A percentile compares a stretch with the other conserved stretches of the same genome.
Evolutionary conservation across 1,139 yeast species (phyloP).

Genomic region (Saccharomyces hybrid): DNA sequence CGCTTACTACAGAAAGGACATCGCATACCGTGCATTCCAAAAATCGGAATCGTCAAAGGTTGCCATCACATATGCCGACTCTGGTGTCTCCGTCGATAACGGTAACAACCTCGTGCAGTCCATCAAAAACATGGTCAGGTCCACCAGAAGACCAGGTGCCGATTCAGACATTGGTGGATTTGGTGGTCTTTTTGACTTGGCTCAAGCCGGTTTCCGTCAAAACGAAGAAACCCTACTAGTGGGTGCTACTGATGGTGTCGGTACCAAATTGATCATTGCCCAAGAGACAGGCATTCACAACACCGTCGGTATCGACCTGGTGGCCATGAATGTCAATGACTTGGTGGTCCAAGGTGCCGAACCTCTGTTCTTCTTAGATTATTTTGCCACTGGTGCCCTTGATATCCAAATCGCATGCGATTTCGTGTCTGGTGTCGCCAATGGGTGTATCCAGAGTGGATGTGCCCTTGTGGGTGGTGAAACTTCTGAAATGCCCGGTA

Average conservation of each 20-base stretch:
- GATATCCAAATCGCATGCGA: conserved; percentile 78
- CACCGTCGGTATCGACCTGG: conserved; percentile 96
- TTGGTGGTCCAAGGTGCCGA: conserved; percentile 98
- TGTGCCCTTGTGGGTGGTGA: conserved; percentile 99
- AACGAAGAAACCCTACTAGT: conserved; percentile 72
- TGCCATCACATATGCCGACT: conserved; percentile 71
- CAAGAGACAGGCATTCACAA: conserved; percentile 82
- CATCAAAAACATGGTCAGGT: conserved; percentile 83
- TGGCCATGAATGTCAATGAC: conserved; percentile 98
- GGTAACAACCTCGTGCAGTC: conserved; percentile 86
- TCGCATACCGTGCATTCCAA: conserved; percentile 92
- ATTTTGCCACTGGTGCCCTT: conserved; percentile 90
- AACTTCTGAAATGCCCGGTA: conserved; percentile 99
- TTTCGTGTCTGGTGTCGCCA: conserved; percentile 92
- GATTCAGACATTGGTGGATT: conserved; percentile 98
- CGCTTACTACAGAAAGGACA: conserved; percentile 82
- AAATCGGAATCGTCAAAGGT: conserved; percentile 35
- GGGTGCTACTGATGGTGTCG: conserved; percentile 99
- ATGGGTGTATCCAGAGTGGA: conserved; percentile 90
- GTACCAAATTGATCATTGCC: conserved; percentile 92
- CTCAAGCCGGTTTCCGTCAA: conserved; percentile 67
- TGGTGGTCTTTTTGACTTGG: conserved; percentile 91
- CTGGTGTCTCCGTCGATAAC: conserved; percentile 96
- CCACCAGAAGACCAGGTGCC: conserved; percentile 95
- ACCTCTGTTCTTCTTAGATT: conserved; percentile 90